phyloP scores from a whole-genome alignment of 2,329 filamentous ascomycete species.

The Colletotrichum salicis region DNA sequence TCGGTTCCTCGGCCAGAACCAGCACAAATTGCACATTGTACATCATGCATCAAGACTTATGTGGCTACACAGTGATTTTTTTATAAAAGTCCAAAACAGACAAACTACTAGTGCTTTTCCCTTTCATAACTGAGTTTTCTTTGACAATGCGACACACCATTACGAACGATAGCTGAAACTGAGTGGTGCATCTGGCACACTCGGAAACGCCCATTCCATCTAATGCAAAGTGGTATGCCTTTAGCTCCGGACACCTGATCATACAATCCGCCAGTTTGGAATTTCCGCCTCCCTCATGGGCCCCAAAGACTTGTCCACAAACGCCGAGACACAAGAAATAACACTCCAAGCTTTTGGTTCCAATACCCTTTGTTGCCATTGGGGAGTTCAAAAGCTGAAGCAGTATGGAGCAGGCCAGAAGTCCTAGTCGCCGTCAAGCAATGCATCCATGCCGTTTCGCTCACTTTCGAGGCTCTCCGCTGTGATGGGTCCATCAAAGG shows the following conservation, averaged over 20 bases:
- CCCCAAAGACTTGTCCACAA: constrained; percentile 2
- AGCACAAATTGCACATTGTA: not conserved
- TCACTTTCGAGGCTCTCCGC: constrained; percentile 57
- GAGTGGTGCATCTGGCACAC: constrained; percentile 9
- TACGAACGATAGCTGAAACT: not conserved
- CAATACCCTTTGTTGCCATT: not conserved
- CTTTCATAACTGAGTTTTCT: not conserved
- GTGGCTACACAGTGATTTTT: not conserved
- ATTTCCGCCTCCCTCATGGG: not conserved
- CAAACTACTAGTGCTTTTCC: constrained; percentile 1
- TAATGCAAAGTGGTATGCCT: constrained; percentile 35
- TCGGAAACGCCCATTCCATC: constrained; percentile 27
- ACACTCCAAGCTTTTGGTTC: not conserved
- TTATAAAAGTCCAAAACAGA: not conserved
- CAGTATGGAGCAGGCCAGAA: not conserved
- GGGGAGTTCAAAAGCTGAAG: not conserved
- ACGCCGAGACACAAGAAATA: not conserved
- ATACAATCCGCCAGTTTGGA: constrained; percentile 7
- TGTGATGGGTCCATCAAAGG: constrained; percentile 48
- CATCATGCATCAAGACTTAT: not conserved
- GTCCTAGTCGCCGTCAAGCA: constrained; percentile 55
- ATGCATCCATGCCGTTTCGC: constrained; percentile 58
- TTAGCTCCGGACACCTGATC: constrained; percentile 12
- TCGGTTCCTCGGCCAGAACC: not conserved
- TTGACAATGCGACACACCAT: not conserved